Conservation (phyloP, 2,329 filamentous ascomycete genomes). For the Arthrobotrys conoides region DNA sequence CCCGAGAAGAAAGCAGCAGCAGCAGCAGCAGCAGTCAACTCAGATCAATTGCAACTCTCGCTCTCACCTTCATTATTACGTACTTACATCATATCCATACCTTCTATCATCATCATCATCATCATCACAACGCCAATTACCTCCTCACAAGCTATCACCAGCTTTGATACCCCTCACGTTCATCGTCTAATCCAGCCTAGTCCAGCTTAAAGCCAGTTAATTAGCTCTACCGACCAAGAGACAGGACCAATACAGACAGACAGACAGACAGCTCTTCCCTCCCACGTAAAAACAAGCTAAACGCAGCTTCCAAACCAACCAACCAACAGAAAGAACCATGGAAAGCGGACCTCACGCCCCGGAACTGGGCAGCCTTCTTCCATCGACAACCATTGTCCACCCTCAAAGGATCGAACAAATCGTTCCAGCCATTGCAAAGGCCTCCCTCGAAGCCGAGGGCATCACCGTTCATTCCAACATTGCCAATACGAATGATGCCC, state of each 20-base stretch:
- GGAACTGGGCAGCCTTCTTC: constrained; percentile 43
- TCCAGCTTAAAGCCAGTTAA: neutral
- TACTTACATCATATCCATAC: too few relatives aligned
- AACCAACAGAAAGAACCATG: constrained; percentile 32
- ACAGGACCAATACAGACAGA: neutral
- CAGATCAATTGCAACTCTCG: neutral
- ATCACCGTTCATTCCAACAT: constrained; percentile 39
- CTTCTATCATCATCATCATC: neutral
- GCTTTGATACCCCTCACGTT: neutral
- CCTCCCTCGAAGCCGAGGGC: constrained; percentile 55
- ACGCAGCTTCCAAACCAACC: neutral
- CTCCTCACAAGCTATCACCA: neutral
- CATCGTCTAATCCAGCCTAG: neutral
- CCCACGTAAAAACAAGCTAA: neutral
- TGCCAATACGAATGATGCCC: constrained; percentile 28
- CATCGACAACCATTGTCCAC: constrained; percentile 47
- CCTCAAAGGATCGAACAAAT: constrained; percentile 51
- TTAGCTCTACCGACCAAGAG: neutral
- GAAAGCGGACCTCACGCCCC: constrained; percentile 59
- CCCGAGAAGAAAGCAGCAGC: neutral
- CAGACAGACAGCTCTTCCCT: too few relatives aligned
- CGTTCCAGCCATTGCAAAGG: constrained; percentile 48
- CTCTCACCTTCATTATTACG: neutral
- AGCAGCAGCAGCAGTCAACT: neutral
- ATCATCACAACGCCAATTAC: neutral